Evolutionary conservation across 2,329 filamentous ascomycete species (phyloP), one percentile per base, ranked within the genome.

Genomic region (Alternaria triticina): DNA sequence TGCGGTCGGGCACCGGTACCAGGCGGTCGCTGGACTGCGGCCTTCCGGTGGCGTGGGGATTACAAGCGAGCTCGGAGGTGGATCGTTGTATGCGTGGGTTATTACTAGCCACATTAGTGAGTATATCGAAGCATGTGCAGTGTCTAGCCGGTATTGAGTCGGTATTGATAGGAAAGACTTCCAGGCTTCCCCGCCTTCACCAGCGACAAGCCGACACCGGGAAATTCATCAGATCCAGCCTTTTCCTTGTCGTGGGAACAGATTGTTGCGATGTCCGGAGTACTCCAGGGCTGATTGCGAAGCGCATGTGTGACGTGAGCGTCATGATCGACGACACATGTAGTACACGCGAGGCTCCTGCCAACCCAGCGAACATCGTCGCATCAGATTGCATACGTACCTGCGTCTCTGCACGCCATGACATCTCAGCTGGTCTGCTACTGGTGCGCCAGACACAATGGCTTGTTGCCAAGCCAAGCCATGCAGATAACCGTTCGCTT

Each of bases 401-500:
- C 54, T 64, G 61, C 23, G 52, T 56, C 15, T 17, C 23, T 45
- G 25, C 44, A 63, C 58, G 60, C 52, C 57, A 66, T 49, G 64
- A 52, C 54, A 67, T 61, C 64, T 64, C 49, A 58, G 54, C 46
- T 61, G 55, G 40, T 59, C 25, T 55, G 22, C 57, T 25, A 64
- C 54, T 64, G 60, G 61, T 56, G 54, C 33, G 30, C 23, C 28
- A 6, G 15, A 47, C 47, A 54, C 17, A 50, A 57, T 52, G 36
- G 59, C 60, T 64, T 62, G 54, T 17, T 64, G 68, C 69, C 68
- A 73, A 70, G 74, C 62, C 56, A 68, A 70, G 70, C 66, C 60
- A 72, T 69, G 71, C 71, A 71, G 30, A 44, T 59, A 72, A 54
- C 74, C 75, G 74, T 73, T 71, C 66, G 70, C 70, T 50, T 65